These are phyloP conservation scores for Conringia planisiliqua DNA, from an alignment of 345 rosid genomes.

Conservation along the genomic window DNA sequence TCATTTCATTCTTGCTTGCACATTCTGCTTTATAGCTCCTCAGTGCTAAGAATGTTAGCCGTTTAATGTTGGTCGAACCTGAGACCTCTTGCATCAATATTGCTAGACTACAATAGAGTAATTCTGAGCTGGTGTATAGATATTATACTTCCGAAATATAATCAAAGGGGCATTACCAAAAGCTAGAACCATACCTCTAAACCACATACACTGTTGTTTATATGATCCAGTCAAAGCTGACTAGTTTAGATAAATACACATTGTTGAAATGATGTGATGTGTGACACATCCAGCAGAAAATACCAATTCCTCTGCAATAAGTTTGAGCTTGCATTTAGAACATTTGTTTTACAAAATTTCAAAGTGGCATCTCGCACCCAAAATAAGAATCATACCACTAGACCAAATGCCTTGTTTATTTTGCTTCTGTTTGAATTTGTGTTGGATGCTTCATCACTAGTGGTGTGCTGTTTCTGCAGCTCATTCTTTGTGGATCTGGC, in stretches of 20 bases:
- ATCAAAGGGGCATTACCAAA: slow-evolving; percentile 44
- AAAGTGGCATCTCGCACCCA: slow-evolving; percentile 74
- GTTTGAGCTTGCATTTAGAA: no score
- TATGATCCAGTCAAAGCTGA: no score
- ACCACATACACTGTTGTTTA: slow-evolving; percentile 23
- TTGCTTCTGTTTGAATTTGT: background rate
- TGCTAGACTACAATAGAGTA: background rate
- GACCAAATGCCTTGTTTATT: slow-evolving; percentile 32
- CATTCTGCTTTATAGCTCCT: background rate
- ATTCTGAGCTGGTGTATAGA: background rate
- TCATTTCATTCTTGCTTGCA: background rate
- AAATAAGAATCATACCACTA: slow-evolving; percentile 89
- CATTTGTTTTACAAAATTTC: no score
- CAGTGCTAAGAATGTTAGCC: background rate
- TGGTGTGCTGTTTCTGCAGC: no score
- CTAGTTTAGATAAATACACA: no score
- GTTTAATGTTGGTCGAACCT: slow-evolving; percentile 1
- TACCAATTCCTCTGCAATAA: no score
- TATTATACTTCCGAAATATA: background rate
- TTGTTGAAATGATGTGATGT: no score
- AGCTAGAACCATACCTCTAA: slow-evolving; percentile 62
- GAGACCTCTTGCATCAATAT: background rate
- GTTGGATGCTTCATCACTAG: background rate
- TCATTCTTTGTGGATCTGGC: no score
- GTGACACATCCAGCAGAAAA: no score